These are phyloP conservation scores for Candida glucosophila DNA, from an alignment of 1,139 yeast genomes.

Conservation along the genomic window DNA sequence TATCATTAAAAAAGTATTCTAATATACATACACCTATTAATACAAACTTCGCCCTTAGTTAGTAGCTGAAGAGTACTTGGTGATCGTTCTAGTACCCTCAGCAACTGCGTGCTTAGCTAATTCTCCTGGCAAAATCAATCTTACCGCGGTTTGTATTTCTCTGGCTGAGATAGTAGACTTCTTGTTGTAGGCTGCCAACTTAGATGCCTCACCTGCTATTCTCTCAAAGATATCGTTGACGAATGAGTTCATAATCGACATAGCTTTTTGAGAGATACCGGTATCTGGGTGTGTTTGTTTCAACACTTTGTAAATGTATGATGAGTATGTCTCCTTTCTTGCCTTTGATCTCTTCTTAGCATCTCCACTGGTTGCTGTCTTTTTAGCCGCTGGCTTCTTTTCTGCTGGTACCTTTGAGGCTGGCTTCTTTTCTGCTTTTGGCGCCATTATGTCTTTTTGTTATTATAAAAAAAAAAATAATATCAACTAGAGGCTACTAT, in stretches of 20 bases:
- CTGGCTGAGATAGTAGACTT: constrained; percentile 98
- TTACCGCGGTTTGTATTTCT: constrained; percentile 98
- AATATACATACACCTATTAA: constrained; percentile 11
- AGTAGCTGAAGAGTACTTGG: constrained; percentile 92
- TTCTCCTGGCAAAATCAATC: constrained; percentile 99
- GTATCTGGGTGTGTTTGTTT: constrained; percentile 99
- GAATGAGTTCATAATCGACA: constrained; percentile 98
- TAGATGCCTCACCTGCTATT: constrained; percentile 97
- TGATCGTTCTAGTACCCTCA: constrained; percentile 99
- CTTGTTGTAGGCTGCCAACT: constrained; percentile 99
- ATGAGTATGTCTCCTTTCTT: constrained; percentile 98
- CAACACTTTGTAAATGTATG: constrained; percentile 96
- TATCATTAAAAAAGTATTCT: constrained; percentile 5
- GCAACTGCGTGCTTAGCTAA: constrained; percentile 99
- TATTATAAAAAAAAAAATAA: background rate
- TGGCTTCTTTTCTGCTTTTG: constrained; percentile 97
- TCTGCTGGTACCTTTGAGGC: constrained; percentile 98
- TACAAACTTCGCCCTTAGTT: constrained; percentile 17
- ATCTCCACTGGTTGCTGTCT: constrained; percentile 61
- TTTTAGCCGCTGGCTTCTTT: constrained; percentile 94
- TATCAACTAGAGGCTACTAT: constrained; percentile 1
- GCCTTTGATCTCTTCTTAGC: constrained; percentile 93
- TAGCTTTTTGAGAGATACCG: constrained; percentile 98
- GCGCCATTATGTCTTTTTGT: constrained; percentile 59
- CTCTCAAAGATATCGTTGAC: constrained; percentile 95